Evolutionary conservation across 495 filamentous ascomycete genomes (phyloP).

Genomic region (Penicillium arizonense): DNA sequence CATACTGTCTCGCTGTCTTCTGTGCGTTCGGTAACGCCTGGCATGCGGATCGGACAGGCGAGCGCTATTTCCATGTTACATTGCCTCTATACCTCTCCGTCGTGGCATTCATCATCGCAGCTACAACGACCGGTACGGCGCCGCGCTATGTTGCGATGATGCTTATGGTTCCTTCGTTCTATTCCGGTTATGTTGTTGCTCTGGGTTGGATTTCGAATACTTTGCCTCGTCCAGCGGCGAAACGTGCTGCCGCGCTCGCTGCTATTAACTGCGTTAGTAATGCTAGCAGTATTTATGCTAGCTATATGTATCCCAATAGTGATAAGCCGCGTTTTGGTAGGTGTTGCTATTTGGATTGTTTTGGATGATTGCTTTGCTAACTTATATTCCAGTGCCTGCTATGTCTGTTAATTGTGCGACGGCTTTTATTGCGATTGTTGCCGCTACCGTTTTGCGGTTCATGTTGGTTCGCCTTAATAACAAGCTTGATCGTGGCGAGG

Average conservation of each 20-base stretch:
- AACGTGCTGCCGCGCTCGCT: conserved; percentile 78
- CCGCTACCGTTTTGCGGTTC: conserved; percentile 62
- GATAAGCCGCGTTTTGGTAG: conserved; percentile 39
- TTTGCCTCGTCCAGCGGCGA: conserved; percentile 78
- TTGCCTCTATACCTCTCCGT: conserved; percentile 68
- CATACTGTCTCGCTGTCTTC: conserved; percentile 70
- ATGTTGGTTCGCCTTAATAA: conserved; percentile 69
- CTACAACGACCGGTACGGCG: conserved; percentile 58
- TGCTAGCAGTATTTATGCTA: conserved; percentile 65
- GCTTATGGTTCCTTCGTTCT: conserved; percentile 64
- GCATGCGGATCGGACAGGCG: conserved; percentile 76
- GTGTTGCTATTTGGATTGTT: conserved; percentile 6
- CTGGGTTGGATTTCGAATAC: conserved; percentile 80
- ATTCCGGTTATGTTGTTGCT: conserved; percentile 65
- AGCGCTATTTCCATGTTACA: conserved; percentile 76
- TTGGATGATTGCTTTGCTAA: not conserved
- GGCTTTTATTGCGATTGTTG: conserved; percentile 61
- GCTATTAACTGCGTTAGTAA: conserved; percentile 83
- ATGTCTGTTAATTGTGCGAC: conserved; percentile 74
- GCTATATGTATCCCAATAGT: conserved; percentile 65
- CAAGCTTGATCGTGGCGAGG: conserved; percentile 60
- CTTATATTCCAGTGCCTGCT: conserved; percentile 49
- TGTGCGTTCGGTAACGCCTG: conserved; percentile 70
- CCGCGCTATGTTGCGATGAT: conserved; percentile 82
- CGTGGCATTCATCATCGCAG: conserved; percentile 72